Evolutionary conservation across 2,329 filamentous ascomycete species (phyloP).

Genomic region (Fusarium buharicum): DNA sequence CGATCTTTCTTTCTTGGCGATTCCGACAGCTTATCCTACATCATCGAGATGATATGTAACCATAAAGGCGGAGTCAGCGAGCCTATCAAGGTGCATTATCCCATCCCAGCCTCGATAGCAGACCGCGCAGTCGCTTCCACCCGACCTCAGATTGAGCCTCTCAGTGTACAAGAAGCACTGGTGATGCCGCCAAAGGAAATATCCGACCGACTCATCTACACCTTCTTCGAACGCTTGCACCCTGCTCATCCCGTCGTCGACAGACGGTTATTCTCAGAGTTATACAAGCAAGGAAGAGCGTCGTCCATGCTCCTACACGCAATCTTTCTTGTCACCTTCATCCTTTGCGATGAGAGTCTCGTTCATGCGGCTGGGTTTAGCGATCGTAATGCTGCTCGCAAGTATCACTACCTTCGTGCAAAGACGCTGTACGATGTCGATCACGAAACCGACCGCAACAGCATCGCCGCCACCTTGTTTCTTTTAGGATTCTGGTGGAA

Average conservation of each 20-base stretch:
- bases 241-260: constrained; percentile 29
- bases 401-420: constrained; percentile 28
- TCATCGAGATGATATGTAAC: constrained; percentile 35
- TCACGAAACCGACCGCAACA: constrained; percentile 18
- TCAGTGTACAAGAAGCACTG: constrained; percentile 19
- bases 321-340: constrained; percentile 23
- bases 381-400: constrained; percentile 28
- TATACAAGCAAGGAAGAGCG: constrained; percentile 3
- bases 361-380: constrained; percentile 22
- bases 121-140: constrained; percentile 17
- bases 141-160: constrained; percentile 7
- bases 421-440: constrained; percentile 33
- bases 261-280: not conserved
- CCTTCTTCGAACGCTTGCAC: constrained; percentile 22
- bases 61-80: constrained; percentile 26
- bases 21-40: constrained; percentile 34
- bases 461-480: constrained; percentile 14
- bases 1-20: constrained; percentile 25
- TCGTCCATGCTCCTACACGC: constrained; percentile 21
- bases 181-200: constrained; percentile 10
- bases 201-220: constrained; percentile 18
- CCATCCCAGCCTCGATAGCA: constrained; percentile 31
- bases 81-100: constrained; percentile 38
- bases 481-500: constrained; percentile 38
- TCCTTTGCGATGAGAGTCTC: constrained; percentile 18